These are phyloP conservation scores for Verticillium albo-atrum DNA, from an alignment of 2,329 filamentous ascomycete genomes.

Conservation along the genomic window DNA sequence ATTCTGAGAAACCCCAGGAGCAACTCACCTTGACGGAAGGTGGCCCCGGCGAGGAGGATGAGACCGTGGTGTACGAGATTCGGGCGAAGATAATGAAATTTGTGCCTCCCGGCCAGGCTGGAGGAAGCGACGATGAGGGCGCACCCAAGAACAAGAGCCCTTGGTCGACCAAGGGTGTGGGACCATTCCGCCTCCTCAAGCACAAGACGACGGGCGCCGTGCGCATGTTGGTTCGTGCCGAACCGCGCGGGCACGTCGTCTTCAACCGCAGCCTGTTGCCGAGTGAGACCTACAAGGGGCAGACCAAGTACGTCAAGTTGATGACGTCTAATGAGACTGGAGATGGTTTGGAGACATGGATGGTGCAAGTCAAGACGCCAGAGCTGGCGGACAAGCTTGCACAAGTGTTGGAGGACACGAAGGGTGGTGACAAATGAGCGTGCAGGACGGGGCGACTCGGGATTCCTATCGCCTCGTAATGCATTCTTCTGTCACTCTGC, in stretches of 20 bases:
- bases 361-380: slow-evolving; percentile 65
- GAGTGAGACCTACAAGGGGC: slow-evolving; percentile 57
- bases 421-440: slow-evolving; percentile 47
- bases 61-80: slow-evolving; percentile 65
- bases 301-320: slow-evolving; percentile 57
- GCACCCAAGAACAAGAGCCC: slow-evolving; percentile 46
- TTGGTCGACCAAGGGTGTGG: slow-evolving; percentile 69
- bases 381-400: slow-evolving; percentile 37
- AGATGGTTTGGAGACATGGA: slow-evolving; percentile 62
- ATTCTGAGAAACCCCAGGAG: slow-evolving; percentile 57
- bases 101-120: slow-evolving; percentile 37
- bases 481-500: neutral
- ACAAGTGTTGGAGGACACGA: slow-evolving; percentile 28
- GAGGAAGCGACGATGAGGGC: slow-evolving; percentile 34
- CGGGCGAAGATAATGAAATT: slow-evolving; percentile 67
- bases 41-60: slow-evolving; percentile 67
- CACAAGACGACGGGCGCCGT: slow-evolving; percentile 64
- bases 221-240: slow-evolving; percentile 68
- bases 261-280: slow-evolving; percentile 66
- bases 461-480: neutral
- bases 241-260: slow-evolving; percentile 68
- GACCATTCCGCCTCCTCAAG: slow-evolving; percentile 67
- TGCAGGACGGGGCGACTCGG: neutral
- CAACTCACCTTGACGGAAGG: slow-evolving; percentile 66
- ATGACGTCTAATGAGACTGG: slow-evolving; percentile 54